These are phyloP conservation scores for Venturia oleaginea DNA, from an alignment of 2,329 filamentous ascomycete genomes.

Conservation along the genomic window DNA sequence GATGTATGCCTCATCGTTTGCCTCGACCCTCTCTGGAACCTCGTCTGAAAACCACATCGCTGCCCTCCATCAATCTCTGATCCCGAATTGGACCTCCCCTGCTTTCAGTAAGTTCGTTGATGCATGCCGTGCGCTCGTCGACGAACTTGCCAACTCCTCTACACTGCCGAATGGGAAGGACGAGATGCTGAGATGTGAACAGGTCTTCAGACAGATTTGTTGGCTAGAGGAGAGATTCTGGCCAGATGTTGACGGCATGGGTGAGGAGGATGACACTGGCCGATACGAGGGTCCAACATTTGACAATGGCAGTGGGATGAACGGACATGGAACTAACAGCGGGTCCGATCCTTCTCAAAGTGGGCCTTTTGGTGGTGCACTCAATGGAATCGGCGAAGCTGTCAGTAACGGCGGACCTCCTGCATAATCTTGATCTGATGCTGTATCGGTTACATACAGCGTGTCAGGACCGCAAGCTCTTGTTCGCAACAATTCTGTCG, in stretches of 20 bases:
- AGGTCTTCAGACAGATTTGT: slow-evolving; percentile 39
- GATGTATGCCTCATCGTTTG: slow-evolving; percentile 39
- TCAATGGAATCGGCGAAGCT: slow-evolving; percentile 11
- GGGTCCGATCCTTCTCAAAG: slow-evolving; percentile 1
- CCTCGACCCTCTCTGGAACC: slow-evolving; percentile 26
- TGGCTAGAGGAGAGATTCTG: slow-evolving; percentile 41
- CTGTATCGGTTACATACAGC: no score
- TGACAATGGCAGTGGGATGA: slow-evolving; percentile 10
- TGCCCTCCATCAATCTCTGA: slow-evolving; percentile 40
- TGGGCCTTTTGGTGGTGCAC: slow-evolving; percentile 10
- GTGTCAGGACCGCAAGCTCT: background rate
- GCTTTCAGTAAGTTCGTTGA: slow-evolving; percentile 43
- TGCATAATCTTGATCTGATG: background rate
- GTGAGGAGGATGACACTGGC: slow-evolving; percentile 32
- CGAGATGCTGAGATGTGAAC: slow-evolving; percentile 38
- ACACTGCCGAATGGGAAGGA: slow-evolving; percentile 38
- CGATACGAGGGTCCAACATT: slow-evolving; percentile 5
- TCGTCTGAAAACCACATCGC: slow-evolving; percentile 36
- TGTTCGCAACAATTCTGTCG: background rate
- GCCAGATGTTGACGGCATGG: slow-evolving; percentile 42
- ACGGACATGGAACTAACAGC: background rate
- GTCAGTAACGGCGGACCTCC: background rate
- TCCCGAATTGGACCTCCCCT: slow-evolving; percentile 43
- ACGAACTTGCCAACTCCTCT: slow-evolving; percentile 40
- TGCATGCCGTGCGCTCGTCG: slow-evolving; percentile 38